Evolutionary conservation across 2,329 filamentous ascomycete genomes (phyloP).

Genomic region (Cercospora sojina): DNA sequence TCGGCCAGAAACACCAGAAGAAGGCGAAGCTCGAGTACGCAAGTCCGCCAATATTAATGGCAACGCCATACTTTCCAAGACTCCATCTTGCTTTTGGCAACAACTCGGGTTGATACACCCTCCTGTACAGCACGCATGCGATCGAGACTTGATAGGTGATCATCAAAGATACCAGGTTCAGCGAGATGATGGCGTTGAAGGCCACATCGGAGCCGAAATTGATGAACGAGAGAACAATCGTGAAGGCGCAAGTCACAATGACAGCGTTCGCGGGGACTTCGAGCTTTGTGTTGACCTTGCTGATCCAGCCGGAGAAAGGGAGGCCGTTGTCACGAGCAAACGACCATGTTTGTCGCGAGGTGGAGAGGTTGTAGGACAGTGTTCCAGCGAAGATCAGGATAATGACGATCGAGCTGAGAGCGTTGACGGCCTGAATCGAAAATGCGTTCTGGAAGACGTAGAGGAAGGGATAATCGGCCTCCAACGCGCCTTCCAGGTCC

Average conservation of each 20-base stretch:
- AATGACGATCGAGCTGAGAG: slow-evolving; percentile 28
- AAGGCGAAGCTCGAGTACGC: slow-evolving; percentile 41
- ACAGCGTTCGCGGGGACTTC: slow-evolving; percentile 32
- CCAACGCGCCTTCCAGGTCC: slow-evolving; percentile 36
- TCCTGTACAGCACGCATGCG: slow-evolving; percentile 43
- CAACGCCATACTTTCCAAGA: slow-evolving; percentile 41
- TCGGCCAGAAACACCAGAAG: slow-evolving; percentile 47
- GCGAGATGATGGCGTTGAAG: slow-evolving; percentile 43
- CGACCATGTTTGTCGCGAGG: slow-evolving; percentile 37
- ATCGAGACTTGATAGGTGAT: slow-evolving; percentile 46
- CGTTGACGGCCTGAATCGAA: slow-evolving; percentile 34
- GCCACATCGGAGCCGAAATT: slow-evolving; percentile 31
- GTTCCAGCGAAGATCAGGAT: slow-evolving; percentile 29
- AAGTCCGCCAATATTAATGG: slow-evolving; percentile 41
- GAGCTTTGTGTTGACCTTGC: slow-evolving; percentile 16
- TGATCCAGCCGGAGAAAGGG: slow-evolving; percentile 27
- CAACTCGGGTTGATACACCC: slow-evolving; percentile 40
- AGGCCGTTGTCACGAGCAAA: slow-evolving; percentile 41
- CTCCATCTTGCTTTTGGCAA: slow-evolving; percentile 43
- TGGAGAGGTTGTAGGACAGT: slow-evolving; percentile 25
- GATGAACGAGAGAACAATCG: slow-evolving; percentile 31
- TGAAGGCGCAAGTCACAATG: slow-evolving; percentile 28
- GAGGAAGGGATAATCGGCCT: slow-evolving; percentile 34
- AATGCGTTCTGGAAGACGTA: slow-evolving; percentile 36
- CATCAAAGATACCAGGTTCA: slow-evolving; percentile 42